A percentile compares a stretch with the other conserved stretches of the same genome.
These are phyloP conservation scores for Scheffersomyces titani DNA, from an alignment of 1,139 yeast genomes.

Conservation along the genomic window DNA sequence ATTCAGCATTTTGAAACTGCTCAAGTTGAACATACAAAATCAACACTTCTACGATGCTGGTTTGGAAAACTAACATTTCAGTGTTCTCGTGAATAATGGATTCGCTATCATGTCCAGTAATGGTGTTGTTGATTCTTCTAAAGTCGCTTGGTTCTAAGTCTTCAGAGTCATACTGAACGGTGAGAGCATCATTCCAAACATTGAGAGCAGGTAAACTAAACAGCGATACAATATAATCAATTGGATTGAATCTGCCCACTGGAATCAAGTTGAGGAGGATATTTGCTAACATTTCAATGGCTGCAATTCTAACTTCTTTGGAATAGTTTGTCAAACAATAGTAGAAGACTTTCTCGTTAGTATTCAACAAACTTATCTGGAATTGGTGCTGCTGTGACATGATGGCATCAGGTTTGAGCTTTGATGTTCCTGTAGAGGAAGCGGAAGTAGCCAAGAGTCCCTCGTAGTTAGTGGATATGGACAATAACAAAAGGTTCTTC, in stretches of 20 bases:
- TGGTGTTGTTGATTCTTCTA: slow-evolving; percentile 23
- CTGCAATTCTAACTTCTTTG: slow-evolving; percentile 40
- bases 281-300: slow-evolving; percentile 37
- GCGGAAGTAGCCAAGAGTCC: slow-evolving; percentile 33
- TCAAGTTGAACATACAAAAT: slow-evolving; percentile 43
- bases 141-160: slow-evolving; percentile 16
- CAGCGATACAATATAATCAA: slow-evolving; percentile 35
- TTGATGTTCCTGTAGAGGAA: slow-evolving; percentile 41
- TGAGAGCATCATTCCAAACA: slow-evolving; percentile 25
- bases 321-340: slow-evolving; percentile 34
- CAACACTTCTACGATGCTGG: slow-evolving; percentile 36
- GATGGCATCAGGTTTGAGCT: slow-evolving; percentile 45
- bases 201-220: slow-evolving; percentile 29
- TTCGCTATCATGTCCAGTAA: slow-evolving; percentile 29
- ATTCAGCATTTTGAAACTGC: slow-evolving; percentile 44
- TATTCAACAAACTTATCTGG: slow-evolving; percentile 30
- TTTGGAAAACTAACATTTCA: slow-evolving; percentile 26
- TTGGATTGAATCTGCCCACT: slow-evolving; percentile 39
- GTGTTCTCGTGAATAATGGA: slow-evolving; percentile 21
- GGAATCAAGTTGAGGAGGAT: slow-evolving; percentile 40
- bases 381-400: slow-evolving; percentile 44
- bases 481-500: slow-evolving; percentile 34
- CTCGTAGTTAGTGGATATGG: slow-evolving; percentile 41
- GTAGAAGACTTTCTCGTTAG: slow-evolving; percentile 32
- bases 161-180: slow-evolving; percentile 17